A percentile compares a stretch with the other conserved stretches of the same genome.
phyloP scores from a whole-genome alignment of 2,329 filamentous ascomycete genomes.

The Neonectria punicea region DNA sequence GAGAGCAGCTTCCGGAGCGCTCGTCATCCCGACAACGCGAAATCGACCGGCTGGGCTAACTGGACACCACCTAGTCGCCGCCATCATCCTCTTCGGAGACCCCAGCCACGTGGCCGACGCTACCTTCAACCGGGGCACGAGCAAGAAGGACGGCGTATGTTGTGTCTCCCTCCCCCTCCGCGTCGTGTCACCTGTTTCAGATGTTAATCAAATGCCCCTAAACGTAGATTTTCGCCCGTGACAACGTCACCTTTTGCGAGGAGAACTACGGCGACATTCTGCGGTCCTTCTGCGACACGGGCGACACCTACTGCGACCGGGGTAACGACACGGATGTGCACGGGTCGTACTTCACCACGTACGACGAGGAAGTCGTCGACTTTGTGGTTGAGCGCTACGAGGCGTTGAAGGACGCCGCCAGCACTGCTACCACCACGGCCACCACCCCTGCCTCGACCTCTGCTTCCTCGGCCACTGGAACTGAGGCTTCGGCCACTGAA shows the following conservation, averaged over 20 bases:
- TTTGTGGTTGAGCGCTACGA: conserved; percentile 51
- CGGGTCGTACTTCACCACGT: conserved; percentile 49
- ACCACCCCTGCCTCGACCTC: conserved; percentile 16
- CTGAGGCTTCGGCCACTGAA: conserved; percentile 1
- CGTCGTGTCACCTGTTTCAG: conserved; percentile 1
- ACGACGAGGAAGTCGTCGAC: conserved; percentile 48
- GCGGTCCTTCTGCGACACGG: conserved; percentile 54
- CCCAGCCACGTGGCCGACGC: conserved; percentile 51
- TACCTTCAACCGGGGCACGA: conserved; percentile 51
- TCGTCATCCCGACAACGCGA: neutral
- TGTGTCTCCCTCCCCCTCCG: neutral
- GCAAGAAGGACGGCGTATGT: conserved; percentile 51
- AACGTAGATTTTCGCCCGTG: conserved; percentile 51
- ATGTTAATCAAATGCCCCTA: neutral
- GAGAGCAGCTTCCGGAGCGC: neutral
- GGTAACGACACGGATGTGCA: conserved; percentile 47
- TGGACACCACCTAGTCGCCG: conserved; percentile 47
- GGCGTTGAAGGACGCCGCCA: conserved; percentile 17
- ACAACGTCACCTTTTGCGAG: conserved; percentile 49
- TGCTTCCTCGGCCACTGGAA: conserved; percentile 7
- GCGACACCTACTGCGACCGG: conserved; percentile 54
- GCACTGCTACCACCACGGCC: conserved; percentile 15
- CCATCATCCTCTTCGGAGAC: conserved; percentile 54
- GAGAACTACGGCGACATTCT: conserved; percentile 48
- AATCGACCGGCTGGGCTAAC: conserved; percentile 9